A percentile compares a stretch with the other conserved stretches of the same genome.
phyloP scores from a whole-genome alignment of 495 filamentous ascomycete species.

The Saxispiralis lemnorum region DNA sequence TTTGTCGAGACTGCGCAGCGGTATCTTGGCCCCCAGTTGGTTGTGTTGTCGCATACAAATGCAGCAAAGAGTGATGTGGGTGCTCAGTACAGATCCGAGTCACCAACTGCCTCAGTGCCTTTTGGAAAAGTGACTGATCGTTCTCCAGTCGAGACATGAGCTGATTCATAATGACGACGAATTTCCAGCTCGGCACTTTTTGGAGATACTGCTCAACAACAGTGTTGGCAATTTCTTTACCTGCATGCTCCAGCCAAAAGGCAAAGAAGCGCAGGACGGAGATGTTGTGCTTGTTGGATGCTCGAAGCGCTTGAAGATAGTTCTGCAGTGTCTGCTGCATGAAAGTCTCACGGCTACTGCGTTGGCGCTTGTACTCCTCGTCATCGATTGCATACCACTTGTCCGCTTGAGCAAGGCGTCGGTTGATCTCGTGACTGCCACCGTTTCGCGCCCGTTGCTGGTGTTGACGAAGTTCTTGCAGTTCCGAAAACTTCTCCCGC shows the following conservation, averaged over 20 bases:
- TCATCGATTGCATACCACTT: conserved; percentile 82
- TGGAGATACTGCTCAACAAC: conserved; percentile 52
- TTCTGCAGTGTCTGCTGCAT: conserved; percentile 80
- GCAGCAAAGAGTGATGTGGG: conserved; percentile 90
- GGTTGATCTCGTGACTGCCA: conserved; percentile 31
- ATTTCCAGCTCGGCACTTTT: conserved; percentile 73
- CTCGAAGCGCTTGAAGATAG: conserved; percentile 67
- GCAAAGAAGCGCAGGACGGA: conserved; percentile 88
- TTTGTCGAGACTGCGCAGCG: conserved; percentile 48
- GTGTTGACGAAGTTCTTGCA: conserved; percentile 34
- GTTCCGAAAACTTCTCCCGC: conserved; percentile 62
- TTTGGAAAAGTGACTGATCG: conserved; percentile 50
- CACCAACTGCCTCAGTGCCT: conserved; percentile 50
- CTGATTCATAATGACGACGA: conserved; percentile 87
- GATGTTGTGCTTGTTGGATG: conserved; percentile 74
- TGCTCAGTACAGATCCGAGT: conserved; percentile 74
- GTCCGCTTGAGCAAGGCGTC: conserved; percentile 44
- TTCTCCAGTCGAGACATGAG: conserved; percentile 76
- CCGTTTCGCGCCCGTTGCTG: conserved; percentile 34
- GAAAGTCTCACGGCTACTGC: conserved; percentile 57
- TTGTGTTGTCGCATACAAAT: conserved; percentile 64
- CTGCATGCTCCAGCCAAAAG: conserved; percentile 75
- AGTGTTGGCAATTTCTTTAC: conserved; percentile 51
- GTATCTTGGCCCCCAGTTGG: conserved; percentile 50
- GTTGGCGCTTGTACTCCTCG: conserved; percentile 64